Percentiles rank a stretch among this genome's conserved stretches.
Conservation (phyloP, 768 basidiomycete species). For the Tylopilus sp. region DNA sequence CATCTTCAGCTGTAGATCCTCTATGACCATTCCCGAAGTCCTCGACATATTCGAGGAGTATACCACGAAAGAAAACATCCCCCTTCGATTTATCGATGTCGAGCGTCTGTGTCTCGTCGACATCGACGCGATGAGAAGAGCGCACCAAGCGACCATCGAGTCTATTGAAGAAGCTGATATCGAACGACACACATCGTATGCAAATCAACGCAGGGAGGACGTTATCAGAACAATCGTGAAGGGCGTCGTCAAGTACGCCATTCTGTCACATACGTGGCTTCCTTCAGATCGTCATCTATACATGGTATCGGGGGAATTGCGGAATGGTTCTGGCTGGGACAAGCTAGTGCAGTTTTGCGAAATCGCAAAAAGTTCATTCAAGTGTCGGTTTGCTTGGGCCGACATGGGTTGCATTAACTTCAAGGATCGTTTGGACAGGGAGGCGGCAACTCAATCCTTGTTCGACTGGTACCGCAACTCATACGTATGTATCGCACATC, state of each 20-base stretch:
- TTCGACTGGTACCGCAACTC: slow-evolving; percentile 24
- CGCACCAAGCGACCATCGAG: slow-evolving; percentile 8
- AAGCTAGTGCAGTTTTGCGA: slow-evolving; percentile 13
- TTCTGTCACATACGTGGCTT: slow-evolving; percentile 14
- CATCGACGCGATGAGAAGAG: not conserved
- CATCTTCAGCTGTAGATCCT: not conserved
- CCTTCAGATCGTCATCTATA: not conserved
- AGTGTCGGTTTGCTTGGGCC: slow-evolving; percentile 21
- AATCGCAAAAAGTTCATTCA: slow-evolving; percentile 9
- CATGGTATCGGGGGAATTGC: not conserved
- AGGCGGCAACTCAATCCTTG: not conserved
- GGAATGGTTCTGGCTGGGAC: slow-evolving; percentile 8
- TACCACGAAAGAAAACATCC: slow-evolving; percentile 7
- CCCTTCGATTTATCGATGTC: slow-evolving; percentile 17
- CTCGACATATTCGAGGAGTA: slow-evolving; percentile 11
- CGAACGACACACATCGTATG: slow-evolving; percentile 19
- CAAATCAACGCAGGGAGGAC: slow-evolving; percentile 21
- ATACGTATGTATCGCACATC: slow-evolving; percentile 18
- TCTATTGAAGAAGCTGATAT: slow-evolving; percentile 21
- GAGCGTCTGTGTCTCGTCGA: slow-evolving; percentile 12
- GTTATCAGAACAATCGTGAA: slow-evolving; percentile 22
- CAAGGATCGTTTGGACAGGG: not conserved
- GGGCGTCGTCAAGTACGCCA: slow-evolving; percentile 20
- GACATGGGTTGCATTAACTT: slow-evolving; percentile 15
- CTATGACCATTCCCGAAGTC: slow-evolving; percentile 18